phyloP scores from a whole-genome alignment of 257 asterid species.

The Cinchona pubescens region DNA sequence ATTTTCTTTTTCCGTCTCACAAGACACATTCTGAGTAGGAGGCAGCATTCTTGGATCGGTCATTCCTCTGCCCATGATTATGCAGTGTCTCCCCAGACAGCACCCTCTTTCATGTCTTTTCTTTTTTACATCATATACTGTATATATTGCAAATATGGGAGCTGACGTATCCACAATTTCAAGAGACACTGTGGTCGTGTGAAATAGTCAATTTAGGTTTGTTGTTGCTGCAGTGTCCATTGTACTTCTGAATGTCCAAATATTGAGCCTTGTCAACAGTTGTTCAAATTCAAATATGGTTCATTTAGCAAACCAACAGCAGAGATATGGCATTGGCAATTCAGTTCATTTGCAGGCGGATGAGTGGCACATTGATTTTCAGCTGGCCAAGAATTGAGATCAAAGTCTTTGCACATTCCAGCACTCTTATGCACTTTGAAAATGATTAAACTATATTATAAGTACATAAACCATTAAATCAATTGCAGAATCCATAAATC shows the following conservation, averaged over 20 bases:
- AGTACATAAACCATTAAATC: too few relatives aligned
- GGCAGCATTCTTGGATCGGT: conserved; percentile 16
- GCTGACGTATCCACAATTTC: neutral
- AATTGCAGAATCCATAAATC: too few relatives aligned
- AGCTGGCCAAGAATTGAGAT: too few relatives aligned
- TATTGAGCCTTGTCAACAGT: neutral
- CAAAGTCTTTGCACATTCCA: too few relatives aligned
- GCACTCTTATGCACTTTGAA: too few relatives aligned
- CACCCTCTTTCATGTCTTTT: neutral
- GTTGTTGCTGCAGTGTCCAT: neutral
- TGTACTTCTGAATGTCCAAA: neutral
- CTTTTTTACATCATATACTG: conserved; percentile 10
- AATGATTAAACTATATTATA: too few relatives aligned
- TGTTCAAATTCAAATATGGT: neutral
- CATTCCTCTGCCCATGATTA: conserved; percentile 2
- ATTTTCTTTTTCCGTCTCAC: conserved; percentile 11
- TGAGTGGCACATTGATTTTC: too few relatives aligned
- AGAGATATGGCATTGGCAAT: too few relatives aligned
- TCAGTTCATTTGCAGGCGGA: too few relatives aligned
- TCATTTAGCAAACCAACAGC: neutral
- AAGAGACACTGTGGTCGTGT: neutral
- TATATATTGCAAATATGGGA: conserved; percentile 20
- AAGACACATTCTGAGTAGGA: conserved; percentile 8
- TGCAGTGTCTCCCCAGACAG: neutral
- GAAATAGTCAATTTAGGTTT: neutral